Evolutionary conservation across 495 filamentous ascomycete species (phyloP).

Genomic region (Penicillium coffeae): DNA sequence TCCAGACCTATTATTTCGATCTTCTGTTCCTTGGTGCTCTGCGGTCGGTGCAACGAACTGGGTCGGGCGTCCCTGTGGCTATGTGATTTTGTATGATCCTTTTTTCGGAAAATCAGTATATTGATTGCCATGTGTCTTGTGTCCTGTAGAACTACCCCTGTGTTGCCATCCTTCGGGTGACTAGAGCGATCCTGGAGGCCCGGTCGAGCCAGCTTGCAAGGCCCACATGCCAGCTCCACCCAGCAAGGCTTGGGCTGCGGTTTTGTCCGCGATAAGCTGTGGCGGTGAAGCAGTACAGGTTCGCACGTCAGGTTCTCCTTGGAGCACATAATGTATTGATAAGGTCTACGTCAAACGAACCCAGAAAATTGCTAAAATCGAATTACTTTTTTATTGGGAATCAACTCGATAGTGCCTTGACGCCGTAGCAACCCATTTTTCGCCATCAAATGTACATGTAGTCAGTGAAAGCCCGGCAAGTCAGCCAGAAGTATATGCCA

Average conservation of each 20-base stretch:
- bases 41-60: constrained; percentile 22
- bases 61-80: constrained; percentile 25
- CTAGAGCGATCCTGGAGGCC: neutral
- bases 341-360: no score
- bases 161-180: no score
- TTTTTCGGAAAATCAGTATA: constrained; percentile 20
- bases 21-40: constrained; percentile 14
- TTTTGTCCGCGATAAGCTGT: neutral
- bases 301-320: neutral
- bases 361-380: neutral
- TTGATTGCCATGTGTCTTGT: neutral
- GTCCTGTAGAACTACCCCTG: neutral
- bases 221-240: neutral
- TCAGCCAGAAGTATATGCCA: constrained; percentile 26
- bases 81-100: constrained; percentile 20
- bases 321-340: no score
- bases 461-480: constrained; percentile 20
- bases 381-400: constrained; percentile 22
- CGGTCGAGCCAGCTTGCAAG: neutral
- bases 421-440: constrained; percentile 40
- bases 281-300: no score
- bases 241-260: neutral
- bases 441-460: constrained; percentile 42
- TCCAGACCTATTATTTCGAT: constrained; percentile 17
- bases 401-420: constrained; percentile 32